Evolutionary conservation across 306 rosid genomes (phyloP).

Genomic region (Sicyos baderoa): DNA sequence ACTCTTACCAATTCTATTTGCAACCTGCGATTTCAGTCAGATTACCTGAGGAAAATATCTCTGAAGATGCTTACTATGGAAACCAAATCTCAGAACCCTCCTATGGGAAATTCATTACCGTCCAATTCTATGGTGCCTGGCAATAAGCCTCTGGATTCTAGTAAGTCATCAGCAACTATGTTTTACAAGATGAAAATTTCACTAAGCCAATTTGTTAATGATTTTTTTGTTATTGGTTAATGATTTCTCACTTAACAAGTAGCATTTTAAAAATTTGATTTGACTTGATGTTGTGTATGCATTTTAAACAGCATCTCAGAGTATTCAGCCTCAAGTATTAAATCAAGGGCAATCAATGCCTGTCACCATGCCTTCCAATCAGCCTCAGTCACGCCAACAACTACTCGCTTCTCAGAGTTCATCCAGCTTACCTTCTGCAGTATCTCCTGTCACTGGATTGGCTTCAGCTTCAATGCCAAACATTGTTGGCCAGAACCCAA

Average conservation of each 20-base stretch:
- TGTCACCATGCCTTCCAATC: constrained; percentile 41
- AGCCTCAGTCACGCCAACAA: constrained; percentile 59
- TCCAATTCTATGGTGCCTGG: constrained; percentile 41
- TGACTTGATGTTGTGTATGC: constrained; percentile 6
- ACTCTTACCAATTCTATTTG: not conserved
- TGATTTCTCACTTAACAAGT: not conserved
- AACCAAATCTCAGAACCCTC: constrained; percentile 45
- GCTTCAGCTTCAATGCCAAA: constrained; percentile 49
- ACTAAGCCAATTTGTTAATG: not conserved
- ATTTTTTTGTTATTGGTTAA: not conserved
- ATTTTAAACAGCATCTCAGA: constrained; percentile 39
- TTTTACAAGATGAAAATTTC: constrained; percentile 2
- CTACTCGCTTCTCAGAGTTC: constrained; percentile 40
- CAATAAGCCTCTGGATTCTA: constrained; percentile 55
- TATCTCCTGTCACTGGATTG: constrained; percentile 50
- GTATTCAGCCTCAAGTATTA: constrained; percentile 45
- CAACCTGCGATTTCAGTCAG: constrained; percentile 19
- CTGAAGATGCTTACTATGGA: constrained; percentile 58
- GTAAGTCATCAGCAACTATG: constrained; percentile 24
- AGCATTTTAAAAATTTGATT: not conserved
- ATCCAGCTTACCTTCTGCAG: constrained; percentile 34
- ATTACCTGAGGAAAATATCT: constrained; percentile 35
- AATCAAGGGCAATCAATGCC: constrained; percentile 61
- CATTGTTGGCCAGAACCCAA: constrained; percentile 57
- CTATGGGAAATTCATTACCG: constrained; percentile 29